A percentile compares a stretch with the other conserved stretches of the same genome.
These are phyloP conservation scores for Phaseolus lunatus DNA, from an alignment of 306 rosid genomes.

Conservation along the genomic window DNA sequence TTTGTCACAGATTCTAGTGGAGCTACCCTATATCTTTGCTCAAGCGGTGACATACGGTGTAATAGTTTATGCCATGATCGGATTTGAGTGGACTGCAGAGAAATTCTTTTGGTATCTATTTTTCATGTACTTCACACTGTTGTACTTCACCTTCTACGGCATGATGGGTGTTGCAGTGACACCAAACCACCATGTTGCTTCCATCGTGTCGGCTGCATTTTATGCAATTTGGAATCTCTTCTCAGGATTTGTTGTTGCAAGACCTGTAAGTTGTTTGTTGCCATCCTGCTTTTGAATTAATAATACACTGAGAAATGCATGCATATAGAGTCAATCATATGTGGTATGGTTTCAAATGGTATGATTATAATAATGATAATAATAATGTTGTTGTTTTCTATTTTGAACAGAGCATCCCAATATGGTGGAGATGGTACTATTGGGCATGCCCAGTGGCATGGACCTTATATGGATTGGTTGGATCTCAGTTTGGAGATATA, in stretches of 20 bases:
- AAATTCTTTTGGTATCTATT: slow-evolving; percentile 69
- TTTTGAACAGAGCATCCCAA: slow-evolving; percentile 45
- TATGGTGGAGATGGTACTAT: slow-evolving; percentile 91
- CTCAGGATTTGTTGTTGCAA: slow-evolving; percentile 61
- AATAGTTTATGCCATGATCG: slow-evolving; percentile 72
- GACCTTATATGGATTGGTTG: slow-evolving; percentile 77
- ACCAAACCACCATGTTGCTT: slow-evolving; percentile 65
- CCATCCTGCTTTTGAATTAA: neutral
- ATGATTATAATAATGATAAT: no score
- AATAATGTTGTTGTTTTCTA: neutral
- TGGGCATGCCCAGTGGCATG: slow-evolving; percentile 81
- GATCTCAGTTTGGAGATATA: slow-evolving; percentile 66
- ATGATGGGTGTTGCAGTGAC: slow-evolving; percentile 69
- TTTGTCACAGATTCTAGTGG: slow-evolving; percentile 59
- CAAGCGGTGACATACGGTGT: slow-evolving; percentile 56
- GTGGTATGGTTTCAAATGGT: neutral
- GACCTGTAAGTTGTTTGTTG: slow-evolving; percentile 57
- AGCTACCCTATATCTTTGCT: slow-evolving; percentile 57
- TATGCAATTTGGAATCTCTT: slow-evolving; percentile 68
- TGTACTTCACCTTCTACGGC: slow-evolving; percentile 74
- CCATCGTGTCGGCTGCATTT: slow-evolving; percentile 64
- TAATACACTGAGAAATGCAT: neutral
- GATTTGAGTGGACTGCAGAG: slow-evolving; percentile 62
- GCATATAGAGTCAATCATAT: no score
- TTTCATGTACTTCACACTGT: slow-evolving; percentile 65